These are phyloP conservation scores for Decorospora gaudefroyi DNA, from an alignment of 2,329 filamentous ascomycete genomes.

Conservation along the genomic window DNA sequence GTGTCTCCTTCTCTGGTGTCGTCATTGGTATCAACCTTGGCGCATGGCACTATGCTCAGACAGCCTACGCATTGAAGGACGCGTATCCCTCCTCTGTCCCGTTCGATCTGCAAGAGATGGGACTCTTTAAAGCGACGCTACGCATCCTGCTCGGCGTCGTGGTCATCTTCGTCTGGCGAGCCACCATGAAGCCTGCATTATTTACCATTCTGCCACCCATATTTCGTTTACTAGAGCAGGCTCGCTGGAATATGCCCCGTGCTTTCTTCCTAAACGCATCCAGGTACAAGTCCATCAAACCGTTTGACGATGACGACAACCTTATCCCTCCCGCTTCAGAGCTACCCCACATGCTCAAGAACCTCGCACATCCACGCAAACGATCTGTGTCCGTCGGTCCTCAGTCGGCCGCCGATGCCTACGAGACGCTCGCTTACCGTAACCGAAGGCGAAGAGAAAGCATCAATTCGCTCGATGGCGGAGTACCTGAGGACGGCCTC, in stretches of 20 bases:
- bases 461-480: conserved; percentile 51
- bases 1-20: conserved; percentile 88
- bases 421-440: conserved; percentile 90
- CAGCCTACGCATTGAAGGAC: conserved; percentile 57
- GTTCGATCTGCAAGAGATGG: conserved; percentile 69
- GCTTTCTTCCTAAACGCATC: conserved; percentile 90
- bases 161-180: conserved; percentile 87
- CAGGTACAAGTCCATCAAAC: conserved; percentile 83
- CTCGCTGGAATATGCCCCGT: conserved; percentile 78
- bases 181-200: conserved; percentile 81
- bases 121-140: conserved; percentile 64
- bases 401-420: conserved; percentile 93
- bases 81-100: conserved; percentile 64
- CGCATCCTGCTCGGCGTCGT: conserved; percentile 80
- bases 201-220: conserved; percentile 79
- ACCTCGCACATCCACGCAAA: conserved; percentile 78
- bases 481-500: conserved; percentile 34
- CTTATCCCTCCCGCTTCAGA: conserved; percentile 89
- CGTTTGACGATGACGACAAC: conserved; percentile 76
- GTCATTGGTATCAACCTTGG: conserved; percentile 82
- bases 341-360: conserved; percentile 78
- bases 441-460: conserved; percentile 70
- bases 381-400: conserved; percentile 88
- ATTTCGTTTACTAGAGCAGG: conserved; percentile 81
- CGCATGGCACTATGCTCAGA: conserved; percentile 77